Base-by-base conservation (phyloP, 2,329 filamentous ascomycete species). In the Curvularia eragrostidis region DNA sequence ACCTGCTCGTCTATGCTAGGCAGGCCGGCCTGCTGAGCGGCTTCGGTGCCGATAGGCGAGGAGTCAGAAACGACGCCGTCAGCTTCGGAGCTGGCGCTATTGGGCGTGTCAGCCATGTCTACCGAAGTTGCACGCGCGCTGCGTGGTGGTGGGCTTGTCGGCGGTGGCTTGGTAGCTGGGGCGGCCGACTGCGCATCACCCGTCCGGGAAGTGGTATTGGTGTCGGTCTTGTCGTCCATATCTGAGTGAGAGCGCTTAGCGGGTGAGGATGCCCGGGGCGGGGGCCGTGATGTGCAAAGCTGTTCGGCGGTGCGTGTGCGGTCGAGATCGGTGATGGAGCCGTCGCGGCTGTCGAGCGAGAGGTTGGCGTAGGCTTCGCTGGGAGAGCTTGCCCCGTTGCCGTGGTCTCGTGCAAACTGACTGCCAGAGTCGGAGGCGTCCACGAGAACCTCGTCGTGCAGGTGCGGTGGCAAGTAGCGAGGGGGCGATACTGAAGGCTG, bases 1-100 rank as follows among this genome's bases (percentile, higher is more conserved):
- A 97, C 87, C 75, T 97, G 94, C 47, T 87, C 83, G 64, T 91
- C 88, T 61, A 78, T 62, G 58, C 58, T 70, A 15, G 74, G 74
- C 8, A 74, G 52, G 30, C 71, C 63, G 23, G 58, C 41, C n/a
- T 62, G 48, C 38, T 61, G 57, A 2, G 61, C 26, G 23, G 59
- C 56, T 21, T 72, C 72, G 19, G 32, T 8, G 19, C 24, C 36
- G 15, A 28, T 52, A 41, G 70, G 58, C 19, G 67, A 52, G 1
- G 71, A 70, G 23, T 58, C 67, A 12, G 61, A 51, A 50, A 64
- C 70, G 38, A 67, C 68, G 51, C 44, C 51, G 1, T 77, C 71
- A 32, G 68, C 71, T 26, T 75, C 66, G 43, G 68, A 66, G 66
- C 68, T 64, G 54, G 63, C 59, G 39, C 66, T 66, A 57, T 69